Conservation (phyloP, 2,329 filamentous ascomycete genomes). For the Aspergillus nomiae region DNA sequence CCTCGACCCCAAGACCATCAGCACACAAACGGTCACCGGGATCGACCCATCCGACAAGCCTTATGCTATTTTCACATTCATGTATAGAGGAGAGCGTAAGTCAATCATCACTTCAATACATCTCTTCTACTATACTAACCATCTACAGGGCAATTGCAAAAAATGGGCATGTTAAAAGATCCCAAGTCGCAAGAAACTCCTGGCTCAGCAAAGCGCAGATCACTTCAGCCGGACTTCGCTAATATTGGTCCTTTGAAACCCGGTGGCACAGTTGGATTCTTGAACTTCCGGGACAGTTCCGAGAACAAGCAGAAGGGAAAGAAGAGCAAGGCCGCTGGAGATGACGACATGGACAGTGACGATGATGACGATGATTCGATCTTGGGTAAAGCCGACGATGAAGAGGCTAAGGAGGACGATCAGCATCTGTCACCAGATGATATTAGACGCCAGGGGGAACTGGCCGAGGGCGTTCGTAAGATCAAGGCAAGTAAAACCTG, state of each 20-base stretch:
- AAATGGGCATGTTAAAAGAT: slow-evolving; percentile 84
- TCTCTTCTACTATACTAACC: neutral
- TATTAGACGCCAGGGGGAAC: slow-evolving; percentile 60
- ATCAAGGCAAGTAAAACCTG: slow-evolving; percentile 57
- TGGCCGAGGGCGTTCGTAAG: slow-evolving; percentile 65
- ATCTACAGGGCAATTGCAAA: slow-evolving; percentile 79
- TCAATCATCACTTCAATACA: slow-evolving; percentile 25
- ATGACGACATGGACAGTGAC: slow-evolving; percentile 74
- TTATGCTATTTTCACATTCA: slow-evolving; percentile 95
- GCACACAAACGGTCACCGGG: slow-evolving; percentile 97
- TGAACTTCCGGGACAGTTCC: slow-evolving; percentile 76
- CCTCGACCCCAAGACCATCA: slow-evolving; percentile 94
- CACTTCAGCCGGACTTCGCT: slow-evolving; percentile 80
- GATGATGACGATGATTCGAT: slow-evolving; percentile 68
- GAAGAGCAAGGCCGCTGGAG: slow-evolving; percentile 54
- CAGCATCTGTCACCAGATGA: slow-evolving; percentile 61
- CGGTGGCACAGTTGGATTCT: slow-evolving; percentile 86
- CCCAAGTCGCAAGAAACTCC: slow-evolving; percentile 64
- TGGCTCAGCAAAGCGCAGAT: slow-evolving; percentile 72
- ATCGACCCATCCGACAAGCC: slow-evolving; percentile 96
- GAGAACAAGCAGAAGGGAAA: slow-evolving; percentile 57
- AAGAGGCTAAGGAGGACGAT: slow-evolving; percentile 52
- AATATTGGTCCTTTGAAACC: slow-evolving; percentile 81
- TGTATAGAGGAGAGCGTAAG: slow-evolving; percentile 93
- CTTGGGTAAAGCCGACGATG: slow-evolving; percentile 65